Percentiles rank a stretch among this genome's conserved stretches.
Conservation (phyloP, 2,329 filamentous ascomycete genomes). For the Beauveria brongniartii region DNA sequence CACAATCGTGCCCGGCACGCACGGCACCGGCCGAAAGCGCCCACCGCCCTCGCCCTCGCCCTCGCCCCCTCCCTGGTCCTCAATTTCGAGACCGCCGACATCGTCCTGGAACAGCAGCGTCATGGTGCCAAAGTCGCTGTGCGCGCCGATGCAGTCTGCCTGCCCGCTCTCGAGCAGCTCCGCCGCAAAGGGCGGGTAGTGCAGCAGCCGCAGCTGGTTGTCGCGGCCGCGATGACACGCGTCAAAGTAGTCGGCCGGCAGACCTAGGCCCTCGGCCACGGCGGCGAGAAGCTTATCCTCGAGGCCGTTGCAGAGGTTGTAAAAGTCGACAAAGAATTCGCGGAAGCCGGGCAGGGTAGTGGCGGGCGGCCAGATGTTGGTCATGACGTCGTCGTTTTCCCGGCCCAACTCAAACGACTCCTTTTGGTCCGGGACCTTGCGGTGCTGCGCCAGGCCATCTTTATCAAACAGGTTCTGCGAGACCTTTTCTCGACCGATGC, state of each 20-base stretch:
- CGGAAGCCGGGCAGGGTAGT: slow-evolving; percentile 18
- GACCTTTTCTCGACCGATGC: slow-evolving; percentile 27
- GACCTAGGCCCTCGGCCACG: slow-evolving; percentile 64
- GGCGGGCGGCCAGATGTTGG: slow-evolving; percentile 23
- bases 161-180: slow-evolving; percentile 20
- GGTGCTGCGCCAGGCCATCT: slow-evolving; percentile 3
- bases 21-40: slow-evolving; percentile 17
- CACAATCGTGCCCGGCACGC: slow-evolving; percentile 26
- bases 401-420: slow-evolving; percentile 33
- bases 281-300: slow-evolving; percentile 69
- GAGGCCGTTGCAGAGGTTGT: slow-evolving; percentile 58
- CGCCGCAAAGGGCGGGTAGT: slow-evolving; percentile 35
- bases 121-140: slow-evolving; percentile 27
- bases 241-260: slow-evolving; percentile 64
- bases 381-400: slow-evolving; percentile 22
- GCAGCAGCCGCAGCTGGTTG: slow-evolving; percentile 52
- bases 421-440: slow-evolving; percentile 23
- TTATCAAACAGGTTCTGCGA: slow-evolving; percentile 23
- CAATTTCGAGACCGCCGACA: slow-evolving; percentile 37
- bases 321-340: slow-evolving; percentile 46
- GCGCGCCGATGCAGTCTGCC: slow-evolving; percentile 22
- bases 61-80: slow-evolving; percentile 19
- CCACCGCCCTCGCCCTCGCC: slow-evolving; percentile 16
- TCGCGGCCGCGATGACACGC: slow-evolving; percentile 44
- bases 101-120: slow-evolving; percentile 21